Percentiles rank a stretch among this genome's conserved stretches.
phyloP scores from a whole-genome alignment of 2,329 filamentous ascomycete species.

The Ophiostoma sp. region DNA sequence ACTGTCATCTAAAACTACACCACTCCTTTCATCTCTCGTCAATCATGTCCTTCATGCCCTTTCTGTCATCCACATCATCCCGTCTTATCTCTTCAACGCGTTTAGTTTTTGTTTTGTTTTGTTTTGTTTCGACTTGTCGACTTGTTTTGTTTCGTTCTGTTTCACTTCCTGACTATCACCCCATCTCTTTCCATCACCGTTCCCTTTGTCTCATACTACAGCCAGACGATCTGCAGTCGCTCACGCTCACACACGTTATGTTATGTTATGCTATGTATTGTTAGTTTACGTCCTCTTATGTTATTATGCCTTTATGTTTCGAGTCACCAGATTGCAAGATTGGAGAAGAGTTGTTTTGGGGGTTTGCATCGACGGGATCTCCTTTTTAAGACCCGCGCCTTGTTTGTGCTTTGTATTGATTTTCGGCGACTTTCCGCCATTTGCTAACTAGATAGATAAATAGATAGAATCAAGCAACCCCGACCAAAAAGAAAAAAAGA shows the following conservation, averaged over 20 bases:
- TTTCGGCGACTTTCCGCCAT: background rate
- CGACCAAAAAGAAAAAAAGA: background rate
- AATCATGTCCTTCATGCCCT: background rate
- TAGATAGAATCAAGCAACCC: conserved; percentile 1
- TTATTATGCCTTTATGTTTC: background rate
- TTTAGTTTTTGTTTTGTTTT: background rate
- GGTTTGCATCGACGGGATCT: conserved; percentile 6
- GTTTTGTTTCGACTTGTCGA: background rate
- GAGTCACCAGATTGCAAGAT: background rate
- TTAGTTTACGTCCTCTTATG: background rate
- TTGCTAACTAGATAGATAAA: background rate
- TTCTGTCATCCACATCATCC: background rate
- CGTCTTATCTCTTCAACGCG: background rate
- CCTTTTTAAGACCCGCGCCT: background rate
- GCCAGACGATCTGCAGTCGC: background rate
- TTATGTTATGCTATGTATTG: background rate
- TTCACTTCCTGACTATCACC: background rate
- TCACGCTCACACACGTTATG: background rate
- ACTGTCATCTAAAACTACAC: background rate
- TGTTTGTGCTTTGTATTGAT: conserved; percentile 4
- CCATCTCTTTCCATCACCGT: background rate
- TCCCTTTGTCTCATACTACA: conserved; percentile 2
- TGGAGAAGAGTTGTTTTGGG: background rate
- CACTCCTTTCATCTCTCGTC: background rate
- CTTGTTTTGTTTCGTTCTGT: background rate